A percentile compares a stretch with the other conserved stretches of the same genome.
These are phyloP conservation scores for Colletotrichum tanaceti DNA, from an alignment of 2,329 filamentous ascomycete genomes.

Conservation along the genomic window DNA sequence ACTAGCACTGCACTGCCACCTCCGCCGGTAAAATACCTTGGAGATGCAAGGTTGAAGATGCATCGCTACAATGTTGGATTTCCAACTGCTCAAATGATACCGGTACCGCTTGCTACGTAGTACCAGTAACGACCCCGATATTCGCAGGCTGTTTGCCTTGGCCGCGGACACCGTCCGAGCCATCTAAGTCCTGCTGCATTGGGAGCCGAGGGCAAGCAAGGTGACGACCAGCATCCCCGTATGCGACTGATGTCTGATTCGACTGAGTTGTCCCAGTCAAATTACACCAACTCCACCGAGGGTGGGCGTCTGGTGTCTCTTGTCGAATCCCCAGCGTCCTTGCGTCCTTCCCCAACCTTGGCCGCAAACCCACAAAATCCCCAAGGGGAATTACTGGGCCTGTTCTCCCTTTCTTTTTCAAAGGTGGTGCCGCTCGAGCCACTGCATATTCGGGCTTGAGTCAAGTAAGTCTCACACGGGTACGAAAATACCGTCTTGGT, in stretches of 20 bases:
- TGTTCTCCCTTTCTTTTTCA: conserved; percentile 4
- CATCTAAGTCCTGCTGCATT: no score
- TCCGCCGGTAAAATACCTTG: neutral
- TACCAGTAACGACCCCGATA: neutral
- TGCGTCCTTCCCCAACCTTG: conserved; percentile 32
- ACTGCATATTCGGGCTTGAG: conserved; percentile 12
- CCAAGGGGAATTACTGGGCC: conserved; percentile 36
- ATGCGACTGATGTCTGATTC: conserved; percentile 24
- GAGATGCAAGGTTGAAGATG: neutral
- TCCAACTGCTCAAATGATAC: neutral
- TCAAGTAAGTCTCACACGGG: conserved; percentile 21
- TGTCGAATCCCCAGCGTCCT: conserved; percentile 4
- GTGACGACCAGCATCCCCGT: conserved; percentile 1
- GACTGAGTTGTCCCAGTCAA: conserved; percentile 18
- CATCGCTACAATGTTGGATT: neutral
- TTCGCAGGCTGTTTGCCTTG: neutral
- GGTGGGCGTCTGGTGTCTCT: neutral
- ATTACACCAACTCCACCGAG: conserved; percentile 19
- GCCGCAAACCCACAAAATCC: conserved; percentile 32
- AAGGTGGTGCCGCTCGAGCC: conserved; percentile 13
- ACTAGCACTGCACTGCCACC: neutral
- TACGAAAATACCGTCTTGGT: conserved; percentile 1
- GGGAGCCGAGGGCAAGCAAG: neutral
- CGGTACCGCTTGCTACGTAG: neutral
- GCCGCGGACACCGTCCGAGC: conserved; percentile 13